These are phyloP conservation scores for Syzygium jambos DNA, from an alignment of 345 rosid species.

Conservation along the genomic window DNA sequence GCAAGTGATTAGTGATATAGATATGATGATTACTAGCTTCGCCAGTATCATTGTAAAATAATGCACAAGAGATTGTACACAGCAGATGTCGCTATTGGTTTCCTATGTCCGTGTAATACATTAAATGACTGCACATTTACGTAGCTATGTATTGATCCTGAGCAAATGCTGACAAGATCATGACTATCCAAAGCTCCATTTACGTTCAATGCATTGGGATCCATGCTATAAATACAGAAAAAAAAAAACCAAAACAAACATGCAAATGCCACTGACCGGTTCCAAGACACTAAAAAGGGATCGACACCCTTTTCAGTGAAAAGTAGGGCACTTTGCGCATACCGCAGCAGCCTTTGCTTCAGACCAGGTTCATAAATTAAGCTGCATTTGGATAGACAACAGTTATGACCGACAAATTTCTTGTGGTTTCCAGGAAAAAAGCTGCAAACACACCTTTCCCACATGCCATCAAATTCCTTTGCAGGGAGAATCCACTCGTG, in stretches of 20 bases:
- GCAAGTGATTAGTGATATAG: neutral
- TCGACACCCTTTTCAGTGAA: conserved; percentile 88
- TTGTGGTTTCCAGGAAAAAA: neutral
- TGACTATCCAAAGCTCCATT: neutral
- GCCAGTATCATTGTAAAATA: neutral
- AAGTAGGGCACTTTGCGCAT: conserved; percentile 86
- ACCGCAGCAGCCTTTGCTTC: conserved; percentile 82
- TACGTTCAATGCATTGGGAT: neutral
- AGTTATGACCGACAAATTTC: neutral
- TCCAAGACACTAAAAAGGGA: conserved; percentile 91
- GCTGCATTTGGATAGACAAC: conserved; percentile 36
- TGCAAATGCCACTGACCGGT: conserved; percentile 45
- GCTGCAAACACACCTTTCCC: conserved; percentile 75
- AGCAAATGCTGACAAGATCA: neutral
- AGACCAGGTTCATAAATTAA: conserved; percentile 86
- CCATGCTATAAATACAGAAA: neutral
- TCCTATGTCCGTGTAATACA: neutral
- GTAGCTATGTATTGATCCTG: neutral
- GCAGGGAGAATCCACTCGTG: conserved; percentile 98
- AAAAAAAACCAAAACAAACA: neutral
- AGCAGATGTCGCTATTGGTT: neutral
- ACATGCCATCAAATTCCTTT: conserved; percentile 95
- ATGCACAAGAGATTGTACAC: neutral
- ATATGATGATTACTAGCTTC: neutral
- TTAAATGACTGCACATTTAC: neutral